A percentile compares a stretch with the other conserved stretches of the same genome.
These are phyloP conservation scores for Sporisorium sorghi DNA, from an alignment of 1,284 basidiomycete species.

Conservation along the genomic window DNA sequence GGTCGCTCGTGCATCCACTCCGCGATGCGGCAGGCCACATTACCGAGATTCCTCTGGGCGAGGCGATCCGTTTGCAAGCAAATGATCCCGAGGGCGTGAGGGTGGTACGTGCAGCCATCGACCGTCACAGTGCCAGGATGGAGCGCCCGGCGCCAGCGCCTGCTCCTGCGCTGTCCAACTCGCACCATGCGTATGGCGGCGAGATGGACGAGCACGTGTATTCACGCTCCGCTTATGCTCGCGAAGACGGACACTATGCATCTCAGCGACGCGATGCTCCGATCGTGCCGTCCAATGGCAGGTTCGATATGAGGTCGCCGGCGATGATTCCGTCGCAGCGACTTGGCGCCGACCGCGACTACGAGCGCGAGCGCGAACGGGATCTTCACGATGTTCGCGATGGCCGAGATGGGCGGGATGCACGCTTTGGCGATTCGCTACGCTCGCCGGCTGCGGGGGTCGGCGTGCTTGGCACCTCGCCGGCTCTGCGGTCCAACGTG, in stretches of 20 bases:
- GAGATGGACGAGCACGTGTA: conserved; percentile 19
- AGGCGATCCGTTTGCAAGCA: conserved; percentile 46
- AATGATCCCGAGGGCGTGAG: conserved; percentile 62
- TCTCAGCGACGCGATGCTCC: conserved; percentile 33
- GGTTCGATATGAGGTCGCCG: conserved; percentile 24
- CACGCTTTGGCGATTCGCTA: conserved; percentile 24
- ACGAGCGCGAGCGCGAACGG: conserved; percentile 31
- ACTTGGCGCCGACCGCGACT: conserved; percentile 23
- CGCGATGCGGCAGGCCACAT: conserved; percentile 39
- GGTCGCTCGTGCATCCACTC: conserved; percentile 60
- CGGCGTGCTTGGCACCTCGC: conserved; percentile 17
- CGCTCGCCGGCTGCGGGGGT: conserved; percentile 25
- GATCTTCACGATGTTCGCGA: conserved; percentile 19
- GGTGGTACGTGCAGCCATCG: conserved; percentile 46
- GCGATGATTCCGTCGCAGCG: conserved; percentile 24
- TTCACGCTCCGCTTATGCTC: conserved; percentile 8
- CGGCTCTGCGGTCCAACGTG: conserved; percentile 21
- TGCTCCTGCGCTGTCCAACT: not conserved
- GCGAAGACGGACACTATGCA: conserved; percentile 19
- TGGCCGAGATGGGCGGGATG: conserved; percentile 15
- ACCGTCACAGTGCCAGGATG: conserved; percentile 27
- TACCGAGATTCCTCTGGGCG: conserved; percentile 54
- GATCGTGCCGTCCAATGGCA: conserved; percentile 26
- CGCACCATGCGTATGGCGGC: conserved; percentile 11
- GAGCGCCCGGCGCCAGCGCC: conserved; percentile 15